These are phyloP conservation scores for Bipolaris bicolor DNA, from an alignment of 2,329 filamentous ascomycete genomes.

Conservation along the genomic window DNA sequence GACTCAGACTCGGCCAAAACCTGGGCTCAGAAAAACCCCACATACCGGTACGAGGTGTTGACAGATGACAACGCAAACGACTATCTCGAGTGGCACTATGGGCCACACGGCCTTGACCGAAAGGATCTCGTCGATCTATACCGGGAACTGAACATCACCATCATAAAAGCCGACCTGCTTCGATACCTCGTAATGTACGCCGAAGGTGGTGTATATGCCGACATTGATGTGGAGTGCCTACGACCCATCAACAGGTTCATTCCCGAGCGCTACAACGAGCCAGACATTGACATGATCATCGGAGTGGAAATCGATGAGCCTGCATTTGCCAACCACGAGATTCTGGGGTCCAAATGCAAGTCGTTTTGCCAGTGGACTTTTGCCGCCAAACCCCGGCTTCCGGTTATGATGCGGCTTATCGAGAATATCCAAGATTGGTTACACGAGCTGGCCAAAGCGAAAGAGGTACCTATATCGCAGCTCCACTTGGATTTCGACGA, in stretches of 20 bases:
- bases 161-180: constrained; percentile 70
- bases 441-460: constrained; percentile 62
- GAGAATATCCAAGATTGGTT: constrained; percentile 73
- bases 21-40: constrained; percentile 71
- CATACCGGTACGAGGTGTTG: constrained; percentile 70
- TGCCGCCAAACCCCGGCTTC: constrained; percentile 69
- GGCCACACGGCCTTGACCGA: constrained; percentile 68
- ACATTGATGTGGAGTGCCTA: constrained; percentile 65
- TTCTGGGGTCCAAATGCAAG: constrained; percentile 70
- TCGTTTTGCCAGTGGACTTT: constrained; percentile 81
- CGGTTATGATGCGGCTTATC: constrained; percentile 71
- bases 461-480: constrained; percentile 64
- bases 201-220: constrained; percentile 66
- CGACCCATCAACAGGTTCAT: constrained; percentile 63
- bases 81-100: constrained; percentile 73
- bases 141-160: constrained; percentile 56
- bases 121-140: constrained; percentile 56
- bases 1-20: constrained; percentile 66
- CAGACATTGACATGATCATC: constrained; percentile 73
- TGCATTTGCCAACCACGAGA: constrained; percentile 66
- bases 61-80: constrained; percentile 71
- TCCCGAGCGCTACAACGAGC: constrained; percentile 66
- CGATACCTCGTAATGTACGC: constrained; percentile 72
- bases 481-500: constrained; percentile 74
- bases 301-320: constrained; percentile 75